A percentile compares a stretch with the other conserved stretches of the same genome.
phyloP scores from a whole-genome alignment of 202 grass and related monocot genomes.

The Bolboschoenoplectus hybrid region DNA sequence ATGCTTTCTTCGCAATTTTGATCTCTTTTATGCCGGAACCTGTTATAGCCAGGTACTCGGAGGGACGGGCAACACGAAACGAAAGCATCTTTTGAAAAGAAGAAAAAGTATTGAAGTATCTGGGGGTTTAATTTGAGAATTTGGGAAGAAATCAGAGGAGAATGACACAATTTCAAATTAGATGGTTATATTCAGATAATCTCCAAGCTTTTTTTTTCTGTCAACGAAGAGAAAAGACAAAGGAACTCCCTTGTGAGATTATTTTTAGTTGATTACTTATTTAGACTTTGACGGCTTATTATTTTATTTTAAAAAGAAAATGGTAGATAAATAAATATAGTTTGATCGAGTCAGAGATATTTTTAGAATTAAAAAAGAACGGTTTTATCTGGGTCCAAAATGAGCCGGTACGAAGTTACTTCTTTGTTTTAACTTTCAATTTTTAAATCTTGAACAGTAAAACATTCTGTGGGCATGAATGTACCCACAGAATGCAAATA shows the following conservation, averaged over 20 bases:
- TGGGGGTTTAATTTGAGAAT: conserved; percentile 7
- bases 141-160: conserved; percentile 9
- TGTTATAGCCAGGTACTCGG: conserved; percentile 54
- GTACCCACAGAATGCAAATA: background rate
- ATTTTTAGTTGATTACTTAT: background rate
- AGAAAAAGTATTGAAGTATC: background rate
- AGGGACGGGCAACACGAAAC: conserved; percentile 42
- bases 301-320: background rate
- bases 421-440: background rate
- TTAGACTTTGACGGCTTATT: background rate
- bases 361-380: background rate
- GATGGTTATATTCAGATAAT: background rate
- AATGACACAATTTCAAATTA: background rate
- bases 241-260: background rate
- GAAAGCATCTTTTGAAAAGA: conserved; percentile 21
- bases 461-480: background rate
- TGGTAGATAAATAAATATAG: background rate
- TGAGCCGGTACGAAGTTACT: background rate
- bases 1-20: conserved; percentile 51
- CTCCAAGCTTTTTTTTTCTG: background rate
- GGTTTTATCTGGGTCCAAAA: background rate
- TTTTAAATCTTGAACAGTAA: background rate
- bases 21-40: conserved; percentile 43
- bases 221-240: background rate
- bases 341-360: conserved; percentile 8